Percentiles rank a stretch among this genome's conserved stretches.
Evolutionary conservation across 371 early-diverging fungal genomes (phyloP).

Genomic region (Nosema muscidifuracis): DNA sequence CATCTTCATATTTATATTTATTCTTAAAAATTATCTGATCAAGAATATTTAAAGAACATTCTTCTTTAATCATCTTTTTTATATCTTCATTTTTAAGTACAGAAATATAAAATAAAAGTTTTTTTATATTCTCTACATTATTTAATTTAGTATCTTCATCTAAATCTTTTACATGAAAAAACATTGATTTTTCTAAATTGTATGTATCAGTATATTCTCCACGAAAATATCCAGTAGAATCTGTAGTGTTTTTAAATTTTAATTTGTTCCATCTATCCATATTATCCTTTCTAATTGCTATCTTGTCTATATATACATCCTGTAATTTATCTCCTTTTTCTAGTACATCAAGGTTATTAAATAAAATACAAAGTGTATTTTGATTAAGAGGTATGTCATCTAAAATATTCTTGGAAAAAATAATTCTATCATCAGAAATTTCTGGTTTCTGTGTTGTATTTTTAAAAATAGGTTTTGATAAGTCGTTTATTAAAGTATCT

Average conservation of each 20-base stretch:
- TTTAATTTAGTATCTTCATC: neutral
- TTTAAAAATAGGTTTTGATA: too few species aligned
- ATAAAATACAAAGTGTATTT: neutral
- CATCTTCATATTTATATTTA: neutral
- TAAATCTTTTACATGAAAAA: neutral
- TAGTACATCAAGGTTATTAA: neutral
- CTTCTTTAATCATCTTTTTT: neutral
- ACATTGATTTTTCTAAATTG: neutral
- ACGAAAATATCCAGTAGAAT: neutral
- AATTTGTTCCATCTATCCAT: neutral
- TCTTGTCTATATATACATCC: neutral
- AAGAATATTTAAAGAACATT: neutral
- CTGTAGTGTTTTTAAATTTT: neutral
- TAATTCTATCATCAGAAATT: neutral
- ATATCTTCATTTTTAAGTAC: neutral
- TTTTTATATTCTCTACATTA: neutral
- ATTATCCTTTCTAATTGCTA: neutral
- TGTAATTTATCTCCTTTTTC: neutral
- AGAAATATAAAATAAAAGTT: neutral
- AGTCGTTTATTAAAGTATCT: too few species aligned
- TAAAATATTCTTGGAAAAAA: neutral
- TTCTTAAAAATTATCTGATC: constrained; percentile 6
- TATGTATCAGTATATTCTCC: neutral
- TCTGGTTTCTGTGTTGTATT: too few species aligned
- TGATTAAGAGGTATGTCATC: neutral